Conservation (phyloP, 1,139 yeast genomes). For the Wickerhamomyces sp. region DNA sequence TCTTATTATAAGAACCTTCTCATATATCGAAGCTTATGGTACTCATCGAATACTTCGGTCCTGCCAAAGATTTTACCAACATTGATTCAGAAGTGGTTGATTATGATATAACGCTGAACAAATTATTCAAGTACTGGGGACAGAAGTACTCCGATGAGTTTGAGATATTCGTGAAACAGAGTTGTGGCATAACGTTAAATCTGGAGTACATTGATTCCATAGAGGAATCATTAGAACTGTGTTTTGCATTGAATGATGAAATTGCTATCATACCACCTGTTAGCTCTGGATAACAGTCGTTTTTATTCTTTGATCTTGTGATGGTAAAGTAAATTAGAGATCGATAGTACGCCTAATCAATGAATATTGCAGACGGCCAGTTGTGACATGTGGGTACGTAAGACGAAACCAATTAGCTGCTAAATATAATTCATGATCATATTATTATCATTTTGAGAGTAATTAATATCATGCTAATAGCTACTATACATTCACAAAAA, state of each 20-base stretch:
- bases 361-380: too few species aligned
- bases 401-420: too few species aligned
- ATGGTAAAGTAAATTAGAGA: too few species aligned
- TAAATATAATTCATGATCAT: too few species aligned
- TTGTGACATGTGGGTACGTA: too few species aligned
- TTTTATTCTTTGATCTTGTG: too few species aligned
- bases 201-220: conserved; percentile 9
- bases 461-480: too few species aligned
- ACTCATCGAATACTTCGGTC: conserved; percentile 15
- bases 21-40: conserved; percentile 8
- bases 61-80: conserved; percentile 11
- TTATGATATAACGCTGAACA: neutral
- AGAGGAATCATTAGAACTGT: neutral
- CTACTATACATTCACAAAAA: too few species aligned
- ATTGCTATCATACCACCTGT: conserved; percentile 21
- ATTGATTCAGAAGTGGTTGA: conserved; percentile 5
- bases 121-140: conserved; percentile 3
- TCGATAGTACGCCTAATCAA: too few species aligned
- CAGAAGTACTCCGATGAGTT: conserved; percentile 6
- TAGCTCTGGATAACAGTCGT: conserved; percentile 13
- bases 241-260: conserved; percentile 8
- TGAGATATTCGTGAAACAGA: conserved; percentile 2
- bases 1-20: too few species aligned
- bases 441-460: too few species aligned
- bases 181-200: conserved; percentile 17